Percentiles rank a stretch among this genome's conserved stretches.
phyloP scores from a whole-genome alignment of 768 basidiomycete species.

The Suillus decipiens region DNA sequence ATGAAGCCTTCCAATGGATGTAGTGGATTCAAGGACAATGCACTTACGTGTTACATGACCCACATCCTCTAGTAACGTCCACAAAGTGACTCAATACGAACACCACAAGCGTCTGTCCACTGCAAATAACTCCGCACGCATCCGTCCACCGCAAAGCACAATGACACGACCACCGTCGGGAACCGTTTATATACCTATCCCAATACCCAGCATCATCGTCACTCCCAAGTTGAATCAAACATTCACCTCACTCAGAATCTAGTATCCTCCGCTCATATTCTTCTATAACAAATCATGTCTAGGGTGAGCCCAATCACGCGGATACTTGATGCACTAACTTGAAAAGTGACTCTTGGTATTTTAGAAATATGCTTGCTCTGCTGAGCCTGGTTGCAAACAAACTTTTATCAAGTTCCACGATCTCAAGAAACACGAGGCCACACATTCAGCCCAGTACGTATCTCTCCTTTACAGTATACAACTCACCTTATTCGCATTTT shows the following conservation, averaged over 20 bases:
- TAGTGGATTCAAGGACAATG: too few relatives aligned
- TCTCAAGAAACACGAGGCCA: constrained; percentile 24
- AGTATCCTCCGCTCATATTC: neutral
- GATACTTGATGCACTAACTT: neutral
- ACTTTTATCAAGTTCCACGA: constrained; percentile 4
- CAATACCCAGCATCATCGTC: too few relatives aligned
- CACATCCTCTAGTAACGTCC: neutral
- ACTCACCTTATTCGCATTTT: neutral
- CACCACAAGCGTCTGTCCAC: too few relatives aligned
- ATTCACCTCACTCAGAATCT: neutral
- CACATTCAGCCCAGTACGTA: neutral
- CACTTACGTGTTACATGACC: too few relatives aligned
- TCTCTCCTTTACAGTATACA: too few relatives aligned
- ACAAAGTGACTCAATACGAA: neutral
- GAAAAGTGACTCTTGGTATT: neutral
- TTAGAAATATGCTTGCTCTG: constrained; percentile 18
- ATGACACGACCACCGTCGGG: neutral
- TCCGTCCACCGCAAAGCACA: neutral
- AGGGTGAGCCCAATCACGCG: neutral
- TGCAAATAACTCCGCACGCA: too few relatives aligned
- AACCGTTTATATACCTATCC: neutral
- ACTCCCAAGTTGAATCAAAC: too few relatives aligned
- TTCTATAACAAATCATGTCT: neutral
- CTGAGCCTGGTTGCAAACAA: constrained; percentile 12
- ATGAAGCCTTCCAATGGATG: too few relatives aligned